Evolutionary conservation across 805 yeast species (phyloP).

Genomic region (Kuraishia capsulata): DNA sequence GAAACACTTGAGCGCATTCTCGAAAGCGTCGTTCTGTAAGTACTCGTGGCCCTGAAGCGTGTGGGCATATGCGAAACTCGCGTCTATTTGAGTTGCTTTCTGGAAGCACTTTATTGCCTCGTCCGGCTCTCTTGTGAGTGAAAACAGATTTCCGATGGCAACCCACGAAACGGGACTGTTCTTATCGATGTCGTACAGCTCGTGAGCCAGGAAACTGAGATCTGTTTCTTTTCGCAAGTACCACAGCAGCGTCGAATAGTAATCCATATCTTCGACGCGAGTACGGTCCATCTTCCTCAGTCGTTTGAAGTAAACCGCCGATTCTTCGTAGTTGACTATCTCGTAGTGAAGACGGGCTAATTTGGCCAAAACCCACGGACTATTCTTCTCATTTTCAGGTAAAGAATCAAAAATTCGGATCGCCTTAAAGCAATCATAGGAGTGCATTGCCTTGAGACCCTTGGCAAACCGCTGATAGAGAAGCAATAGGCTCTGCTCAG

Average conservation of each 20-base stretch:
- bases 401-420: conserved; percentile 57
- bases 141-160: conserved; percentile 80
- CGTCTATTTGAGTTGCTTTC: conserved; percentile 62
- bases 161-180: conserved; percentile 86
- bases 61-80: conserved; percentile 75
- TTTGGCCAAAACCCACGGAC: conserved; percentile 83
- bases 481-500: conserved; percentile 32
- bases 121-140: conserved; percentile 75
- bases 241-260: conserved; percentile 86
- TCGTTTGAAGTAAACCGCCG: conserved; percentile 52
- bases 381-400: conserved; percentile 50
- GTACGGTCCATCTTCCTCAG: conserved; percentile 68
- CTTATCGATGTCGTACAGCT: conserved; percentile 56
- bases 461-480: conserved; percentile 49
- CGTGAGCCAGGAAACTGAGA: conserved; percentile 76
- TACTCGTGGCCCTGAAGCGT: conserved; percentile 93
- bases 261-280: conserved; percentile 82
- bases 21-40: conserved; percentile 81
- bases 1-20: conserved; percentile 78
- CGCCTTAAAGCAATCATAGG: conserved; percentile 75
- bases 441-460: conserved; percentile 48
- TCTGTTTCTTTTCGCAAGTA: conserved; percentile 77
- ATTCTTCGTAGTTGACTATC: conserved; percentile 73
- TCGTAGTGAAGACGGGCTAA: conserved; percentile 81
- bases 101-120: conserved; percentile 85